Base-by-base conservation (phyloP, 352 stramenopile genomes). In the Aphanomyces invadans region DNA sequence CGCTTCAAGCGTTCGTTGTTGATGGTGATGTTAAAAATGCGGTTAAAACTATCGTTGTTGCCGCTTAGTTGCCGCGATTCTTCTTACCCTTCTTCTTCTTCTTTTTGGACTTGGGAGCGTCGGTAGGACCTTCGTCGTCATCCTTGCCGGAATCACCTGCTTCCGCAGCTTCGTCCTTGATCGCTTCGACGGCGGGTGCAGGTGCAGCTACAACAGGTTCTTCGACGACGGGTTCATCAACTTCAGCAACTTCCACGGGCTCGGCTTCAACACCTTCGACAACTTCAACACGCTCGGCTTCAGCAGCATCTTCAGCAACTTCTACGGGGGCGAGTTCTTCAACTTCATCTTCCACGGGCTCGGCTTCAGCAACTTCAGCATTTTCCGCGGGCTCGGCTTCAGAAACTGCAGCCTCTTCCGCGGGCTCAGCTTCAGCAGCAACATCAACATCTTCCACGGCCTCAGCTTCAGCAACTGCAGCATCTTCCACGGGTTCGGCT, bases 41-140 rank as follows among this genome's bases (percentile, higher is more conserved):
- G 36, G 15, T 15, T 42, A 15, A 42, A 15, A 42, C 36, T 15
- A 7, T 42, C 7, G n/a, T n/a, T 19, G 42, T 48, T 7, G 1
- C 26, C 55, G 46, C 36, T 57, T 59, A 67, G n/a, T 49, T 49
- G 17, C 29, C 46, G n/a, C 45, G 42, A 31, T 67, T 67, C 49
- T 67, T 67, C 60, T 67, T 67, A n/a, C 48, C 48, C 32, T 49
- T 56, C 29, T 67, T 67, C 60, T 67, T 67, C 33, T 67, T 67
- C 60, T 67, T 67, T 33, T 67, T 67, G 42, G 39, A 59, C 49
- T 67, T 67, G 46, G 60, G 48, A 10, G 60, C 49, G 29, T 33
- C 55, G 5, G 36, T 15, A 15, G 7, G 38, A 12, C 38, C 33
- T 19, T 52, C 29, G 7, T 56, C n/a, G 32, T 67, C 60, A 4